Percentiles rank a stretch among this genome's conserved stretches.
phyloP scores from a whole-genome alignment of 1,139 yeast species.

The Hansenula anomala region DNA sequence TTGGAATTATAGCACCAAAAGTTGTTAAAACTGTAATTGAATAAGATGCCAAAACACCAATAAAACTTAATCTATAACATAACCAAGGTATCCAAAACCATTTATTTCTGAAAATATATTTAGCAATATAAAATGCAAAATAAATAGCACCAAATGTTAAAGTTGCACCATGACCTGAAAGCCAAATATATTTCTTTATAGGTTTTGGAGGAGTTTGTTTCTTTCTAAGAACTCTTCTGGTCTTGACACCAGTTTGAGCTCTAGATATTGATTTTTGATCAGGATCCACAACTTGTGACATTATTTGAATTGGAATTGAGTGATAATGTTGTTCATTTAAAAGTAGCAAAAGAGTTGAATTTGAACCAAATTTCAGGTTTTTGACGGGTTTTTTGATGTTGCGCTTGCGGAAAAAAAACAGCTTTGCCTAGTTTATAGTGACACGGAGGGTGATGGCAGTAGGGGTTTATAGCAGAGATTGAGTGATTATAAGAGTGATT shows the following conservation, averaged over 20 bases:
- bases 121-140: constrained; percentile 39
- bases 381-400: background rate
- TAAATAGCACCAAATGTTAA: constrained; percentile 47
- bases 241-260: constrained; percentile 4
- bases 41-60: constrained; percentile 55
- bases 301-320: background rate
- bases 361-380: background rate
- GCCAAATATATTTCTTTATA: constrained; percentile 50
- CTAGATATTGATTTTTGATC: background rate
- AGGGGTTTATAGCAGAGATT: too few relatives aligned
- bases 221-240: constrained; percentile 27
- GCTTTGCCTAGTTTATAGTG: too few relatives aligned
- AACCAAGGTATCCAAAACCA: constrained; percentile 39
- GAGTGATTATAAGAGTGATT: too few relatives aligned
- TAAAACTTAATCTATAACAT: constrained; percentile 46
- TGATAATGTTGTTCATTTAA: too few relatives aligned
- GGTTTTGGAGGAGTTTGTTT: constrained; percentile 36
- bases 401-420: background rate
- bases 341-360: background rate
- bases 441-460: too few relatives aligned
- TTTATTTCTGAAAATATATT: constrained; percentile 32
- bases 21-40: constrained; percentile 51
- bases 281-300: background rate
- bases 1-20: constrained; percentile 51
- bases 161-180: constrained; percentile 52